phyloP scores from a whole-genome alignment of 2,329 filamentous ascomycete genomes.

The Metarhizium album region DNA sequence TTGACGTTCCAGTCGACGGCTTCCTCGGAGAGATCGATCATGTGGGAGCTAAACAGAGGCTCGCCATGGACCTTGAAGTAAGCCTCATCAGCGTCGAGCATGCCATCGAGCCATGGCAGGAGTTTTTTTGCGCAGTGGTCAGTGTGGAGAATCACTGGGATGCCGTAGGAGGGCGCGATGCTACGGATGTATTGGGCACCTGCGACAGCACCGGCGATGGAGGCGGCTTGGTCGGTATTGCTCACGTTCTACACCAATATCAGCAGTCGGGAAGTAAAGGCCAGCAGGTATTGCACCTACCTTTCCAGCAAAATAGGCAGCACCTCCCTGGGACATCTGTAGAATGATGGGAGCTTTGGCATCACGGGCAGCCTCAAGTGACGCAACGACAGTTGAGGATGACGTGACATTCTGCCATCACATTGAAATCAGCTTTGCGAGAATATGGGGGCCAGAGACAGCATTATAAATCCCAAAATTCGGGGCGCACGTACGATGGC shows the following conservation, averaged over 20 bases:
- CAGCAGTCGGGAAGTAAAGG: neutral
- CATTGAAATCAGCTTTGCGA: neutral
- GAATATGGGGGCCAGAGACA: constrained; percentile 2
- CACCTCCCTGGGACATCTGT: constrained; percentile 87
- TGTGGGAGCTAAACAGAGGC: constrained; percentile 92
- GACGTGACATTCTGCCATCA: constrained; percentile 70
- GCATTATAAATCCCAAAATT: neutral
- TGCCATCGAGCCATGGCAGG: constrained; percentile 91
- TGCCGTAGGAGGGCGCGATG: constrained; percentile 74
- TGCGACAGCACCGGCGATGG: constrained; percentile 77
- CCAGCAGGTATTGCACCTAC: constrained; percentile 24
- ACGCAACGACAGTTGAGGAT: constrained; percentile 64
- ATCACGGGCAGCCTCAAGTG: constrained; percentile 91
- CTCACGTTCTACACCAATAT: constrained; percentile 49
- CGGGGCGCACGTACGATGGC: constrained; percentile 42
- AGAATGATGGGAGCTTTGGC: constrained; percentile 85
- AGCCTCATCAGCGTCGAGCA: constrained; percentile 86
- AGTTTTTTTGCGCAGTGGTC: constrained; percentile 99
- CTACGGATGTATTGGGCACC: constrained; percentile 89
- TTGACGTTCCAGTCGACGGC: constrained; percentile 79
- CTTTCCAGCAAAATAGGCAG: constrained; percentile 88
- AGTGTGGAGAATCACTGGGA: constrained; percentile 90
- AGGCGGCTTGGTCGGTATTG: constrained; percentile 75
- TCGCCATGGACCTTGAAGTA: constrained; percentile 91
- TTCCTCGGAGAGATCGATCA: constrained; percentile 97